Evolutionary conservation across 352 stramenopile genomes (phyloP), one percentile per base, ranked within the genome.

Genomic region (Phytophthora melonis): DNA sequence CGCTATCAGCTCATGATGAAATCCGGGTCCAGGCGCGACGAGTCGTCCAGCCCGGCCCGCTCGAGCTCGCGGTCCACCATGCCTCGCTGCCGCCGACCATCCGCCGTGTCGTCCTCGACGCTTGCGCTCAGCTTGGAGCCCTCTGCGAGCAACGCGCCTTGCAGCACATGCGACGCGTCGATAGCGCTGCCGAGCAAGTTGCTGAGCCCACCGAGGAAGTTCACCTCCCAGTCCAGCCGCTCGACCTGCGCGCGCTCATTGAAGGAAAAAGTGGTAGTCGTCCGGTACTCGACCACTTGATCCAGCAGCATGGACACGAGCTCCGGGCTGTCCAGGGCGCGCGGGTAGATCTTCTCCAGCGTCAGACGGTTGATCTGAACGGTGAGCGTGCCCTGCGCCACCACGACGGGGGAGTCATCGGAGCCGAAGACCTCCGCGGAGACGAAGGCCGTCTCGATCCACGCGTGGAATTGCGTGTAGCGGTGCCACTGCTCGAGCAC

Each of bases 401-500:
- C 82, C 25, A 91, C 82, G n/a, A 93, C 78, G 3, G 84, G 82
- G 47, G 81, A 82, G 14, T 85, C 76, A 18, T 63, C 63, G 57
- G 79, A 72, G 13, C 80, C 82, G 45, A 91, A 77, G 41, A 91
- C 74, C 36, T 91, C 61, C 18, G 75, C 71, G 9, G 72, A 77
- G 10, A 81, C 45, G 50, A 84, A 77, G n/a, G 72, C 27, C 11
- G 82, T 70, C 58, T 66, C 62, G 43, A 94, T 63, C 30, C 66
- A 78, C n/a, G 81, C 70, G 66, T 92, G 83, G 70, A 88, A 86
- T 27, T 81, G 70, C 30, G 80, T 82, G 76, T 90, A 92, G 36
- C 83, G 79, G 14, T 78, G 79, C 81, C 83, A 91, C 63, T 92
- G 84, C 66, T 90, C 81, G 19, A 91, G 50, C 54, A 93, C 66